Conservation (phyloP, 208 protist genomes). For the Sergeia podlipaevii region DNA sequence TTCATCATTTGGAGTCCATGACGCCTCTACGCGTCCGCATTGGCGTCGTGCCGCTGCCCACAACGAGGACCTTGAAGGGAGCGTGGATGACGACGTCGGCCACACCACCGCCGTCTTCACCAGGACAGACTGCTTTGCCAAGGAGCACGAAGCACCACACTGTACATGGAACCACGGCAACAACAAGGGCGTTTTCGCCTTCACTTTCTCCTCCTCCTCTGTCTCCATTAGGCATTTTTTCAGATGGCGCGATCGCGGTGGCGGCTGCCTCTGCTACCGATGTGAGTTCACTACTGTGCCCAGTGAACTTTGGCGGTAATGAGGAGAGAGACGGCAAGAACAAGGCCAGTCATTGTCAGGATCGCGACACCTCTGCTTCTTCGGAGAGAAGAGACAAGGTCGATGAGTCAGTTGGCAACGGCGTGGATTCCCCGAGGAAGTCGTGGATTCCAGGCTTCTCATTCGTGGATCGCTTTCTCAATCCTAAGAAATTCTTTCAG, state of each 20-base stretch:
- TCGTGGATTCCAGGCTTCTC: not conserved
- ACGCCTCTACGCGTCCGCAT: constrained; percentile 32
- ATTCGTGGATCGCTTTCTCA: constrained; percentile 13
- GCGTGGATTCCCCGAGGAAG: not conserved
- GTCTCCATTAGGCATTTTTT: too few species aligned
- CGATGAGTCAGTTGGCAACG: too few species aligned
- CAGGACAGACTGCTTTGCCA: not conserved
- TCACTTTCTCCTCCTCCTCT: too few species aligned
- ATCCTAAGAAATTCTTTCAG: constrained; percentile 23
- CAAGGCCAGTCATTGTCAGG: too few species aligned
- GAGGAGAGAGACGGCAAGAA: too few species aligned
- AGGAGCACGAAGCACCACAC: not conserved
- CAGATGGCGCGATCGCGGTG: too few species aligned
- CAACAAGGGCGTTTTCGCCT: not conserved
- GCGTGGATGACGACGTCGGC: not conserved
- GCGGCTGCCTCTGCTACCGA: too few species aligned
- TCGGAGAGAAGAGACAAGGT: too few species aligned
- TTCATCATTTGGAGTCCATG: constrained; percentile 33
- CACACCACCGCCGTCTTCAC: not conserved
- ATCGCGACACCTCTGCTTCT: too few species aligned
- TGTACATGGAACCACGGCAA: constrained; percentile 5
- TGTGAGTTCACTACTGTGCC: too few species aligned
- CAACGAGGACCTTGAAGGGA: not conserved
- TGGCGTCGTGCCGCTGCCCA: constrained; percentile 49
- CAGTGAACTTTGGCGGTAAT: too few species aligned